phyloP scores from a whole-genome alignment of 2,329 filamentous ascomycete genomes.

The Mollisiaceae sp. region DNA sequence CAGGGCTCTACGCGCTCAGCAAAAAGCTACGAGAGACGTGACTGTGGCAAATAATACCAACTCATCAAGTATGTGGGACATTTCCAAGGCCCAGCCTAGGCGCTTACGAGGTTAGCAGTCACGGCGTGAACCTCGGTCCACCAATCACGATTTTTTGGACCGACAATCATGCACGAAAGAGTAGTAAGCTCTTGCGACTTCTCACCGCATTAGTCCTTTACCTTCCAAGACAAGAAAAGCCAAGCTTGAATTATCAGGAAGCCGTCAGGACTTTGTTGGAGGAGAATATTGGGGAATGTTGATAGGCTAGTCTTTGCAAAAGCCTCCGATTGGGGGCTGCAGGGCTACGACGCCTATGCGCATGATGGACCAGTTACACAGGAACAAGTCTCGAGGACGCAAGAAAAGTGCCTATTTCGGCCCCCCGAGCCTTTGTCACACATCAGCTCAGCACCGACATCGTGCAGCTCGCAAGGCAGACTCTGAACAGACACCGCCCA shows the following conservation, averaged over 20 bases:
- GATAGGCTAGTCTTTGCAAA: not conserved
- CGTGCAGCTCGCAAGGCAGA: not conserved
- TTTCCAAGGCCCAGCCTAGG: not conserved
- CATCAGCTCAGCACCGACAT: not conserved
- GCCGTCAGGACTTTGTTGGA: not conserved
- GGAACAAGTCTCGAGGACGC: not conserved
- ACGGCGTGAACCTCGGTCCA: not conserved
- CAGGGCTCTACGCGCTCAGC: not conserved
- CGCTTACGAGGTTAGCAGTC: not conserved
- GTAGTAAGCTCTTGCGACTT: not conserved
- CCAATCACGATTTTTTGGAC: not conserved
- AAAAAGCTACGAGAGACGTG: not conserved
- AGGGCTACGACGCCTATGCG: not conserved
- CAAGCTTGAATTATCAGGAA: not conserved
- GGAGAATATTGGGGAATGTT: not conserved
- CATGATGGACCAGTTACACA: not conserved
- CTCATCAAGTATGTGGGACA: not conserved
- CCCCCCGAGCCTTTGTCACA: not conserved
- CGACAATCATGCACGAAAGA: not conserved
- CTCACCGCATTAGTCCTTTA: not conserved
- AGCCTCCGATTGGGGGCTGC: slow-evolving; percentile 1
- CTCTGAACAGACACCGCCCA: not conserved
- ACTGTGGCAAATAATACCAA: not conserved
- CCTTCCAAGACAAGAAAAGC: not conserved
- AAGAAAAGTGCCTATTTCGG: not conserved